Conservation (phyloP, 106 monocot species). For the Dendrobium chrysotoxum region DNA sequence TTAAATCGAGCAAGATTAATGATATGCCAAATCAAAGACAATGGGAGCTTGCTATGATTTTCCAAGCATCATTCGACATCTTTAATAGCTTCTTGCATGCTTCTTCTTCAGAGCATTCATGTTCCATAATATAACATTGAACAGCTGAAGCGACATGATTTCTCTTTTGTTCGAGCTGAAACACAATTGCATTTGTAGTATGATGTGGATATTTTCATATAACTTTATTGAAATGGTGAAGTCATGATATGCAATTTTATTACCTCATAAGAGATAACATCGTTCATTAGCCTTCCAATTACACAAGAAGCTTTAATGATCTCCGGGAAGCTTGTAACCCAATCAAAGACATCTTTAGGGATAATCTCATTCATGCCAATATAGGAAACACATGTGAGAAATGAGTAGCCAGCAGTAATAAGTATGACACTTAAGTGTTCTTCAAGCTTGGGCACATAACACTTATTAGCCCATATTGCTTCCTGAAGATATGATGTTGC, state of each 20-base stretch:
- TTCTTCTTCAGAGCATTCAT: slow-evolving; percentile 3
- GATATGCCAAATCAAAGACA: not conserved
- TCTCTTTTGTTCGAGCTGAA: not conserved
- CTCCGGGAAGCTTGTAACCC: not conserved
- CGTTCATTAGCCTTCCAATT: slow-evolving; percentile 4
- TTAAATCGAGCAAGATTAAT: slow-evolving; percentile 1
- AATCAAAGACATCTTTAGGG: not conserved
- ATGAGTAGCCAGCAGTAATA: not conserved
- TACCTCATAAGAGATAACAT: slow-evolving; percentile 3
- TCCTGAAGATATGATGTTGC: not conserved
- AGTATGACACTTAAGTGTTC: not conserved
- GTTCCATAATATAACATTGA: not conserved
- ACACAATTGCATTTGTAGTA: not conserved
- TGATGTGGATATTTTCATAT: not conserved
- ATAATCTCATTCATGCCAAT: not conserved
- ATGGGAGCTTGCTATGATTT: not conserved
- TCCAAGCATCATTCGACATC: not conserved
- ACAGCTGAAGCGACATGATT: not conserved
- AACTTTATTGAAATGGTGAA: not conserved
- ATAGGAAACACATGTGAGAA: slow-evolving; percentile 1
- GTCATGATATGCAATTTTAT: not conserved
- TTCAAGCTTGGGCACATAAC: not conserved
- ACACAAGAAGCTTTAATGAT: not conserved
- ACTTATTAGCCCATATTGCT: not conserved
- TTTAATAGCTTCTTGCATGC: not conserved